Percentiles rank a stretch among this genome's conserved stretches.
These are phyloP conservation scores for Physcomitrium patens DNA, from an alignment of 225 moss, liverwort and hornwort genomes.

Conservation along the genomic window DNA sequence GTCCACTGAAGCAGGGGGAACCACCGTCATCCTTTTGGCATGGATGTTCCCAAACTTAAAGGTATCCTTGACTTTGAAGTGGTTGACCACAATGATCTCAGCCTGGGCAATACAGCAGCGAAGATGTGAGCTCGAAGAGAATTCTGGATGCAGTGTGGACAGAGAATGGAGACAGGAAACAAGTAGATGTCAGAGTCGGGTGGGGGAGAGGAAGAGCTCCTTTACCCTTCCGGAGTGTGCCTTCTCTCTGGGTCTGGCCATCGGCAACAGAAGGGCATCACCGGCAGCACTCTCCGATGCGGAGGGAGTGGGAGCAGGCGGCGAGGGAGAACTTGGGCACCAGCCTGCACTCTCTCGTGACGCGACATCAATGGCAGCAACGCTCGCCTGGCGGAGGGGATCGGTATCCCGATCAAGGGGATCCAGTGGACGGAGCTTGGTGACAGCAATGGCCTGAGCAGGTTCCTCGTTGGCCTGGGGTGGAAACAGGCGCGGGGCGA, in stretches of 20 bases:
- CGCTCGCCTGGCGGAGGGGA: too few species aligned
- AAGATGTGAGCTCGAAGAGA: neutral
- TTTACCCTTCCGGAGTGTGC: conserved; percentile 49
- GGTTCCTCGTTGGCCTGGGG: conserved; percentile 35
- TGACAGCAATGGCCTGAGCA: conserved; percentile 48
- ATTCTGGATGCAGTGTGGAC: too few species aligned
- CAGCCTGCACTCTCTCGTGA: conserved; percentile 1
- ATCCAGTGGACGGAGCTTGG: conserved; percentile 38
- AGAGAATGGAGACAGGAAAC: too few species aligned
- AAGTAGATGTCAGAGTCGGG: too few species aligned
- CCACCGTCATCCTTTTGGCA: conserved; percentile 36
- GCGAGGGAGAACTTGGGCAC: conserved; percentile 3
- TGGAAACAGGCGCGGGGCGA: neutral
- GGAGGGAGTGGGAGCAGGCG: neutral
- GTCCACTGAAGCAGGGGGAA: conserved; percentile 18
- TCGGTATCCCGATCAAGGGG: conserved; percentile 18
- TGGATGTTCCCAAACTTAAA: conserved; percentile 51
- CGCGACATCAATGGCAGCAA: too few species aligned
- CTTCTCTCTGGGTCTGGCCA: conserved; percentile 34
- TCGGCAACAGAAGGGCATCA: too few species aligned
- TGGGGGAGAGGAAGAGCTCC: too few species aligned
- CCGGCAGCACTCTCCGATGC: too few species aligned
- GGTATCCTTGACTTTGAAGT: conserved; percentile 44
- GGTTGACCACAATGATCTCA: conserved; percentile 40
- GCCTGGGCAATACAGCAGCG: conserved; percentile 22